phyloP scores from a whole-genome alignment of 2,329 filamentous ascomycete genomes.

The Triangularia verruculosa region DNA sequence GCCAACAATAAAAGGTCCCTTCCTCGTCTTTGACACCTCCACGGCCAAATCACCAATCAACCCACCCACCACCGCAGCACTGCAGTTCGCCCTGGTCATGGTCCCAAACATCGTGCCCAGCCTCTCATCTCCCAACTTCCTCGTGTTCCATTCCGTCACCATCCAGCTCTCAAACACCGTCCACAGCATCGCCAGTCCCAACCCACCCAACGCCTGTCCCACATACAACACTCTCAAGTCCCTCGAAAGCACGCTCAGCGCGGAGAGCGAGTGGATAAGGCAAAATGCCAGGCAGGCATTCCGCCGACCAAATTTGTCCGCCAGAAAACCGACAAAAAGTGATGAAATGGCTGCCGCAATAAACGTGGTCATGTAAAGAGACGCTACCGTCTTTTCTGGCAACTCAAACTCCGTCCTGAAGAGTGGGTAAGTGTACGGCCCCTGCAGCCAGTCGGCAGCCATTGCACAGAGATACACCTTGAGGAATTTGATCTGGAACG shows the following conservation, averaged over 20 bases:
- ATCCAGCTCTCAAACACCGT: neutral
- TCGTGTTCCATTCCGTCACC: neutral
- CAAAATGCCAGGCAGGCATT: neutral
- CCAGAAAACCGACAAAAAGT: neutral
- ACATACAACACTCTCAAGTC: neutral
- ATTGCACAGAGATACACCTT: neutral
- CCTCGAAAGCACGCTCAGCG: neutral
- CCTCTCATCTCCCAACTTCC: neutral
- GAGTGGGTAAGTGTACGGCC: neutral
- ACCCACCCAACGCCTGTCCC: neutral
- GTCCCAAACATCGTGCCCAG: neutral
- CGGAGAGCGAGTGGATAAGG: neutral
- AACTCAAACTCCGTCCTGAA: neutral
- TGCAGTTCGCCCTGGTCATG: neutral
- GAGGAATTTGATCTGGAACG: constrained; percentile 1
- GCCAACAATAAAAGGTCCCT: neutral
- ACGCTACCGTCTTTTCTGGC: neutral
- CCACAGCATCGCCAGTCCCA: neutral
- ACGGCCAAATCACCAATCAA: neutral
- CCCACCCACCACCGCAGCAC: neutral
- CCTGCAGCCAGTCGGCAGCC: neutral
- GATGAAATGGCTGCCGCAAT: neutral
- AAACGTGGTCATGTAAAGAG: neutral
- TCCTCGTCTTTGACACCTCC: neutral
- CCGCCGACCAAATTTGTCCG: neutral